Conservation (phyloP, 1,139 yeast species). For the Nakaseomyces glabratus region DNA sequence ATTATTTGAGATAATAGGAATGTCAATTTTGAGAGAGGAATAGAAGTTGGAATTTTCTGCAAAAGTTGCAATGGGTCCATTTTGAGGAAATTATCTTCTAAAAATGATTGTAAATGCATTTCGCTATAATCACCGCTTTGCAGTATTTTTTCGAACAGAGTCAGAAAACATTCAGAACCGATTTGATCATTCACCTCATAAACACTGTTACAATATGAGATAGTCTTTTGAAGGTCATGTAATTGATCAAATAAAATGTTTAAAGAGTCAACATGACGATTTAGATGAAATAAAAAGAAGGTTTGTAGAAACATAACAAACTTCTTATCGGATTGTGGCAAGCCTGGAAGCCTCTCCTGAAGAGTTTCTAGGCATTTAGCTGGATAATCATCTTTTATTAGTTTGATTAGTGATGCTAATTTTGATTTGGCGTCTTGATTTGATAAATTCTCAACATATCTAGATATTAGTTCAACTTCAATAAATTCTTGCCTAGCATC, state of each 20-base stretch:
- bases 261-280: constrained; percentile 57
- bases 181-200: constrained; percentile 34
- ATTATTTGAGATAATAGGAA: constrained; percentile 15
- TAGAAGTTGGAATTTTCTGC: constrained; percentile 16
- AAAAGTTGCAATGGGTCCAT: constrained; percentile 16
- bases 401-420: constrained; percentile 34
- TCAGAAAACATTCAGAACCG: constrained; percentile 35
- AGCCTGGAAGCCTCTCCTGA: constrained; percentile 31
- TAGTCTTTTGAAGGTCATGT: constrained; percentile 48
- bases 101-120: constrained; percentile 14
- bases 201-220: constrained; percentile 50
- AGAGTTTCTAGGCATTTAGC: constrained; percentile 30
- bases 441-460: constrained; percentile 38
- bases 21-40: constrained; percentile 16
- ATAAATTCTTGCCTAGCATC: constrained; percentile 38
- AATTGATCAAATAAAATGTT: constrained; percentile 53
- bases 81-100: constrained; percentile 23
- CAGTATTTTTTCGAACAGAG: constrained; percentile 13
- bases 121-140: constrained; percentile 3
- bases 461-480: constrained; percentile 47
- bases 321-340: constrained; percentile 16
- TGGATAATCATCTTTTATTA: constrained; percentile 39
- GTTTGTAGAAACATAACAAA: constrained; percentile 41
- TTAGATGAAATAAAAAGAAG: constrained; percentile 49
- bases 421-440: constrained; percentile 31